phyloP scores from a whole-genome alignment of 306 rosid genomes.

The Ceratonia siliqua region DNA sequence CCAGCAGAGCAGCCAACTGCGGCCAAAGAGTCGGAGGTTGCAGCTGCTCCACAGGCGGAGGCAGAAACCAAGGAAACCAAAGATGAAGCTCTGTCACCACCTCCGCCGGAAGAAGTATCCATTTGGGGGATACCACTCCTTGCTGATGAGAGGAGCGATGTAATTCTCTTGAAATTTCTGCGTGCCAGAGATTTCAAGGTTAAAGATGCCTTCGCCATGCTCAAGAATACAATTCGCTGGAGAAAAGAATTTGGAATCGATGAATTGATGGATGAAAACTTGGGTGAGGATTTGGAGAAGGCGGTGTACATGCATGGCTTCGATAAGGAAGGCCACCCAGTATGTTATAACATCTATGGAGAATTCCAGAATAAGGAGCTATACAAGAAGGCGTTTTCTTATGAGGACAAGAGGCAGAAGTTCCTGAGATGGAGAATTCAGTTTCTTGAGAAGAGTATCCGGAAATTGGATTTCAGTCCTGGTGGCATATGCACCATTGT shows the following conservation, averaged over 20 bases:
- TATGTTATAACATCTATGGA: slow-evolving; percentile 71
- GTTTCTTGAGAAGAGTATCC: slow-evolving; percentile 66
- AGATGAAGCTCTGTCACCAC: slow-evolving; percentile 28
- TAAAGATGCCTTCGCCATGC: slow-evolving; percentile 80
- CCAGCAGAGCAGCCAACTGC: slow-evolving; percentile 15
- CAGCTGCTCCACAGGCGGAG: slow-evolving; percentile 9
- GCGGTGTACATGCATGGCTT: slow-evolving; percentile 66
- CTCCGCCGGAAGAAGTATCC: slow-evolving; percentile 47
- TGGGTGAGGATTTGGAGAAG: slow-evolving; percentile 53
- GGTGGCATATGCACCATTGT: slow-evolving; percentile 67
- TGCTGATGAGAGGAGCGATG: slow-evolving; percentile 74
- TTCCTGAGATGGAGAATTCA: slow-evolving; percentile 73
- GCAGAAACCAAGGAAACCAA: slow-evolving; percentile 29
- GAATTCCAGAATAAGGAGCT: slow-evolving; percentile 63
- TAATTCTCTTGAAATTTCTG: slow-evolving; percentile 73
- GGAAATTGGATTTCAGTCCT: slow-evolving; percentile 67
- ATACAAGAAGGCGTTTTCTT: slow-evolving; percentile 64
- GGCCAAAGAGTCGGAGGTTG: slow-evolving; percentile 7
- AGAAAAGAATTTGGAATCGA: slow-evolving; percentile 77
- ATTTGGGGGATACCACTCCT: slow-evolving; percentile 82
- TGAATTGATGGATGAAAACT: slow-evolving; percentile 52
- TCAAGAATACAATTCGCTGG: slow-evolving; percentile 79
- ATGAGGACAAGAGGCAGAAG: slow-evolving; percentile 60
- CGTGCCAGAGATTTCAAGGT: slow-evolving; percentile 87
- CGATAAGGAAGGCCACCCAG: slow-evolving; percentile 77